These are phyloP conservation scores for Amaranthus tricolor DNA, from an alignment of 179 eudicot genomes.

Conservation along the genomic window DNA sequence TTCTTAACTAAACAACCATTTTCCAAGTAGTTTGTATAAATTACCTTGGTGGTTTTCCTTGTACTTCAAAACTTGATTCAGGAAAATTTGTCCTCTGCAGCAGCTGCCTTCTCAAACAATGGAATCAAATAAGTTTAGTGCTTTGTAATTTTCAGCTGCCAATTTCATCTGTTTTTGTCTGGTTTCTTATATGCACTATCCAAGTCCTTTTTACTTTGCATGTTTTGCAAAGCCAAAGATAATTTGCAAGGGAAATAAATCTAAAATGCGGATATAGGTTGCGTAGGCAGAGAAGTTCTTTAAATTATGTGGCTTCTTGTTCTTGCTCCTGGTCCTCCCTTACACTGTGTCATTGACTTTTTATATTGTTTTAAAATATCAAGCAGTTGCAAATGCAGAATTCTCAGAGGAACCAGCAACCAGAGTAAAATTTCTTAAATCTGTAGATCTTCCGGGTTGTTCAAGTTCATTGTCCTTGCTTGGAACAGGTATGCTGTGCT, in stretches of 20 bases:
- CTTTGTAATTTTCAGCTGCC: background rate
- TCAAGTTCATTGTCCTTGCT: slow-evolving; percentile 69
- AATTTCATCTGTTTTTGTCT: background rate
- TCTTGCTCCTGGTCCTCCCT: background rate
- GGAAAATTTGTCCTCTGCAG: background rate
- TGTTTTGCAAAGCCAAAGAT: background rate
- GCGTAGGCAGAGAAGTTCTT: background rate
- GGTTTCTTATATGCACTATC: background rate
- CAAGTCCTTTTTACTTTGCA: background rate
- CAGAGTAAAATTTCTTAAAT: slow-evolving; percentile 62
- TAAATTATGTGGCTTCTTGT: background rate
- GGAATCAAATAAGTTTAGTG: background rate
- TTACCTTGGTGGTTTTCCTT: background rate
- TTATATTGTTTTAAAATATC: slow-evolving; percentile 6
- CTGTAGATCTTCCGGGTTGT: slow-evolving; percentile 69
- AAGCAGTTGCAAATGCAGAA: slow-evolving; percentile 50
- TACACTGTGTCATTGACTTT: background rate
- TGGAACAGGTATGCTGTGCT: slow-evolving; percentile 60
- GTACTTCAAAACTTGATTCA: background rate
- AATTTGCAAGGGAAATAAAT: background rate
- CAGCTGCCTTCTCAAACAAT: background rate
- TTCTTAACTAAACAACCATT: too few relatives aligned
- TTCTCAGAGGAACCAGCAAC: slow-evolving; percentile 75
- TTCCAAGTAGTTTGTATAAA: too few relatives aligned
- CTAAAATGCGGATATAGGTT: background rate